phyloP scores from a whole-genome alignment of 1,139 yeast species.

The Debaryomyces robertsiae region DNA sequence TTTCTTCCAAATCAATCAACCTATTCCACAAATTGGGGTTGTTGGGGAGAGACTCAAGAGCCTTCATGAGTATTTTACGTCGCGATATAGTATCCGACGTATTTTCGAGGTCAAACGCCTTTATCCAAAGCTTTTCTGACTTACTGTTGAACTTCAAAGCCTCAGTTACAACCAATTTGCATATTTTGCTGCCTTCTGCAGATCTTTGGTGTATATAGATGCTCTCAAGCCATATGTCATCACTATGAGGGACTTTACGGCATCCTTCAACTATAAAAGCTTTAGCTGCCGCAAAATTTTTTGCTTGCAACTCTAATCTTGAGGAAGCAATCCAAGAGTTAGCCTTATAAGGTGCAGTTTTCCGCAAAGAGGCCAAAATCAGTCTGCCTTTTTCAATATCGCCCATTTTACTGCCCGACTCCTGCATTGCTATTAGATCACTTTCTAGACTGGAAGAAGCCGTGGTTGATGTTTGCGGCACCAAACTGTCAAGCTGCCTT shows the following conservation, averaged over 20 bases:
- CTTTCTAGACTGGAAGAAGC: slow-evolving; percentile 20
- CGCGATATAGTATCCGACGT: slow-evolving; percentile 48
- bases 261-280: slow-evolving; percentile 73
- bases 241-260: slow-evolving; percentile 61
- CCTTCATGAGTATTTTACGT: slow-evolving; percentile 61
- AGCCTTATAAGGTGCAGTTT: slow-evolving; percentile 72
- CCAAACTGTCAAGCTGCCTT: slow-evolving; percentile 43
- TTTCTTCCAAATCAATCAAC: slow-evolving; percentile 54
- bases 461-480: slow-evolving; percentile 13
- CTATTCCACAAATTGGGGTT: slow-evolving; percentile 55
- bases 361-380: slow-evolving; percentile 67
- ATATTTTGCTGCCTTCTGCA: slow-evolving; percentile 36
- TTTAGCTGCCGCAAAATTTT: slow-evolving; percentile 59
- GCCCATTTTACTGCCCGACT: slow-evolving; percentile 32
- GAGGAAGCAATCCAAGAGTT: slow-evolving; percentile 91
- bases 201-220: slow-evolving; percentile 63
- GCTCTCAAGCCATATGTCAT: slow-evolving; percentile 82
- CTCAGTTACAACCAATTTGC: slow-evolving; percentile 62
- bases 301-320: slow-evolving; percentile 69
- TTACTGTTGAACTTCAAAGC: slow-evolving; percentile 61
- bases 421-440: slow-evolving; percentile 40
- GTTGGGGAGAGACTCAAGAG: slow-evolving; percentile 54
- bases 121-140: slow-evolving; percentile 70
- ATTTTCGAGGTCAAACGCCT: slow-evolving; percentile 65
- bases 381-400: slow-evolving; percentile 62